Conservation (phyloP, 768 basidiomycete genomes). For the Lentinula detonsa region DNA sequence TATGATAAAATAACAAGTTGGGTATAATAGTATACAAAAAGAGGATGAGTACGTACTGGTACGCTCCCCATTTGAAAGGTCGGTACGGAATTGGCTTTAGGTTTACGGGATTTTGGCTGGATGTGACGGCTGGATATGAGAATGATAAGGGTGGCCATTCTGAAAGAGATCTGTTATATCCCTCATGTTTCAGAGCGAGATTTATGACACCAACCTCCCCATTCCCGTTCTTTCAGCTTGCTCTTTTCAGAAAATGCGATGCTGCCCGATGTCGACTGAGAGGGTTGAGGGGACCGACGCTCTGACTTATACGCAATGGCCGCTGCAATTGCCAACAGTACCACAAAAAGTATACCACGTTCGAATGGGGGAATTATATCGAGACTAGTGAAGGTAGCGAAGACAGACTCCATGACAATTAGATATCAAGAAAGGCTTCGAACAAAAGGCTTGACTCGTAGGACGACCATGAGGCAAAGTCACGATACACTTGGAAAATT, state of each 20-base stretch:
- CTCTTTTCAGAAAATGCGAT: background rate
- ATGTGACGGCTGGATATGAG: conserved; percentile 42
- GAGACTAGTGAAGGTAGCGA: background rate
- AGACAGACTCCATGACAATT: background rate
- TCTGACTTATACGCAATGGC: background rate
- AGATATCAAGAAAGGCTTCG: too few species aligned
- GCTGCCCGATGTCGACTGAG: background rate
- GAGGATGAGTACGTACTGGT: conserved; percentile 40
- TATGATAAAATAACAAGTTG: conserved; percentile 14
- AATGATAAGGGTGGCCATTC: conserved; percentile 52
- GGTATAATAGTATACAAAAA: background rate
- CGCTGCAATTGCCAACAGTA: background rate
- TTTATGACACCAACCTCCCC: background rate
- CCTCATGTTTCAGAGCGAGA: background rate
- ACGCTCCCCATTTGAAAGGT: conserved; percentile 57
- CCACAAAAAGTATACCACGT: background rate
- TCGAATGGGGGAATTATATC: background rate
- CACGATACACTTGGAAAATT: background rate
- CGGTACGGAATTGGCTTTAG: conserved; percentile 57
- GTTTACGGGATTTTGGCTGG: conserved; percentile 32
- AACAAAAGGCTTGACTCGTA: background rate
- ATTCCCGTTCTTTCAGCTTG: conserved; percentile 3
- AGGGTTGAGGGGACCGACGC: background rate
- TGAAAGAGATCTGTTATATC: background rate
- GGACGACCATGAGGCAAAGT: background rate